Evolutionary conservation across 2,329 filamentous ascomycete genomes (phyloP), one percentile per base, ranked within the genome.

Genomic region (Westerdykella ornata): DNA sequence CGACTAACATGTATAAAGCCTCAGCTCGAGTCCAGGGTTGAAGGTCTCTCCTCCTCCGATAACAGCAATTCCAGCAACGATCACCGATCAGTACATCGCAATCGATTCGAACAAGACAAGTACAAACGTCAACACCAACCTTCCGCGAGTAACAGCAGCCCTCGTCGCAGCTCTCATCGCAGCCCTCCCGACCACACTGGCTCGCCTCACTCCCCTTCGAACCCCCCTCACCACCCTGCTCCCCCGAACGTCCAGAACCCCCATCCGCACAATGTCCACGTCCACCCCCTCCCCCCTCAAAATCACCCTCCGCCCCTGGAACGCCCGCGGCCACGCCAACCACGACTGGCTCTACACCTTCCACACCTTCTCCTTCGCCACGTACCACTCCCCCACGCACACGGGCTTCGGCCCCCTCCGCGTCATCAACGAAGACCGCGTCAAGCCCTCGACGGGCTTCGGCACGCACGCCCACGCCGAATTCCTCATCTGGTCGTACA

Each of bases 401-500:
- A 75, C 75, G 35, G 74, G 77, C 48, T 94, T 85, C 59, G 88
- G 88, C 6, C 77, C 82, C 18, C 75, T 94, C 35, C 80, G 88
- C 42, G 87, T 94, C 30, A 81, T 94, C 57, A 94, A 94, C 59
- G 88, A 95, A 70, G 88, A 94, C 64, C 82, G 86, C 26, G 87
- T 94, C 26, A 77, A 79, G 56, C 71, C 81, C 19, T 76, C 79
- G 45, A 80, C 76, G 8, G 88, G 88, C 4, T 94, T 94, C 68
- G 86, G 87, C 3, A 88, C 85, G 0, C 88, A 94, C 62, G 81
- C 81, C 18, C 88, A 94, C 66, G 78, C 83, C 48, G 85, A 94
- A 64, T 89, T 88, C 64, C 85, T 94, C 66, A 94, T 94, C 68
- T 94, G 90, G 74, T 82, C 77, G 60, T 92, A 94, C 68, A 83